A percentile compares a stretch with the other conserved stretches of the same genome.
Conservation (phyloP, 495 filamentous ascomycete genomes). For the Chlorociboria aeruginascens region DNA sequence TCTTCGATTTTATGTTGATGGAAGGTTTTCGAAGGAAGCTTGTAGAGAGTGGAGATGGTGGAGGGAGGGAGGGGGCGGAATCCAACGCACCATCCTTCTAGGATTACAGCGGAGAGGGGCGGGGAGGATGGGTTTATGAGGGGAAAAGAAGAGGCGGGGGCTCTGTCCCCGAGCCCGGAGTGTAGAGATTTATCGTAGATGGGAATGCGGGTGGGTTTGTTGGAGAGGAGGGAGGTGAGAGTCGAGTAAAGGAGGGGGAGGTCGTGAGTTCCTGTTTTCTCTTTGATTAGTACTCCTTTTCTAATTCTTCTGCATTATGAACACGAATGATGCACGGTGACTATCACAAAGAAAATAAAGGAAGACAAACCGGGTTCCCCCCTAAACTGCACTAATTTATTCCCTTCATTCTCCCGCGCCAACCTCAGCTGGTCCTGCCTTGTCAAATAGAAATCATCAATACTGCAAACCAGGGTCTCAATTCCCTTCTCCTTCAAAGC, state of each 20-base stretch:
- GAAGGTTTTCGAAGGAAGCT: constrained; percentile 30
- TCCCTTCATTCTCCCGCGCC: constrained; percentile 50
- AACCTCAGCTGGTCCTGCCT: constrained; percentile 61
- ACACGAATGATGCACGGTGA: background rate
- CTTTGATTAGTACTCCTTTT: background rate
- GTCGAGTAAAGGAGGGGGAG: constrained; percentile 47
- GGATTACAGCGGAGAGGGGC: constrained; percentile 54
- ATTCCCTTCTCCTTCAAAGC: constrained; percentile 57
- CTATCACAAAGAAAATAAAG: background rate
- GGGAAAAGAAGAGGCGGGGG: constrained; percentile 46
- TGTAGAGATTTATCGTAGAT: constrained; percentile 76
- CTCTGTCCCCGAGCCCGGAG: constrained; percentile 67
- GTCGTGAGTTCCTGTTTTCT: constrained; percentile 62
- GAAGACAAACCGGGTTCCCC: constrained; percentile 53
- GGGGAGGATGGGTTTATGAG: constrained; percentile 44
- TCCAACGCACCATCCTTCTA: constrained; percentile 91
- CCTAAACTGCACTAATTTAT: constrained; percentile 68
- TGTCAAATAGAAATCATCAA: constrained; percentile 84
- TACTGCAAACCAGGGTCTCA: constrained; percentile 64
- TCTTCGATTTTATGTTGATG: constrained; percentile 41
- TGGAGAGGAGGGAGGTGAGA: constrained; percentile 46
- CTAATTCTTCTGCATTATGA: background rate
- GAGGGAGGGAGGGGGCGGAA: constrained; percentile 47
- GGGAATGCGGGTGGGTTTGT: constrained; percentile 50
- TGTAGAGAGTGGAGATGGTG: constrained; percentile 23